Evolutionary conservation across 2,329 filamentous ascomycete genomes (phyloP), one percentile per base, ranked within the genome.

Genomic region (Pleoardoris graminearum): DNA sequence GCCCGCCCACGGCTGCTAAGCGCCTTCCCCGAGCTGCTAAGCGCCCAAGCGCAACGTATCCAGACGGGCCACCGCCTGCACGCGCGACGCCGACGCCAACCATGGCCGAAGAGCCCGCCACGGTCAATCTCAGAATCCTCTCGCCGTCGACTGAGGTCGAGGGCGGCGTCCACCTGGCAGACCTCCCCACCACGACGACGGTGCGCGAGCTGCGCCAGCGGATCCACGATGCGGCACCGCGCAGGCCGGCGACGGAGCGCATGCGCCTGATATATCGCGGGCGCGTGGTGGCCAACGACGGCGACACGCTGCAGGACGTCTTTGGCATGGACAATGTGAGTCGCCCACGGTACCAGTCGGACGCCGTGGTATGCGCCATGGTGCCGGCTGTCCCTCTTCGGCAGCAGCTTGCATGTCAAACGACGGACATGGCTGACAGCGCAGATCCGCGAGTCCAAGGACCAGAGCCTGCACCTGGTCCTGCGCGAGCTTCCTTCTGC

Each of bases 251-350:
- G 5, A 59, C 65, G 4, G 72, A 73, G 36, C 70, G 74, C 37
- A 84, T 86, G 71, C 76, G 82, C 37, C 66, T 87, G 52, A 84
- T 86, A 17, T 85, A 84, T 59, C 73, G 77, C 44, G 84, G 84
- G 17, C 76, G 79, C 50, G 77, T 80, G 23, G 74, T 86, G 6
- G 65, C 76, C 6, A 75, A 80, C 57, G 76, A 81, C 53, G 69
- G 72, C 19, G 76, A 77, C 32, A 79, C 75, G 0, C 67, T 87
- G 50, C 69, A 71, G 25, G 72, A 76, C 30, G 73, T 84, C 3
- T 75, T 86, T 55, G 79, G 80, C 35, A 69, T 76, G 14, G 73
- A 78, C 27, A 74, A 78, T 56, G 82, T 84, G 65, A 65, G 80
- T 59, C 25, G 16, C 21, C 29, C 12, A 19, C 11, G 12, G 17